Evolutionary conservation across 2,329 filamentous ascomycete genomes (phyloP).

Genomic region (Epichloe scottii): DNA sequence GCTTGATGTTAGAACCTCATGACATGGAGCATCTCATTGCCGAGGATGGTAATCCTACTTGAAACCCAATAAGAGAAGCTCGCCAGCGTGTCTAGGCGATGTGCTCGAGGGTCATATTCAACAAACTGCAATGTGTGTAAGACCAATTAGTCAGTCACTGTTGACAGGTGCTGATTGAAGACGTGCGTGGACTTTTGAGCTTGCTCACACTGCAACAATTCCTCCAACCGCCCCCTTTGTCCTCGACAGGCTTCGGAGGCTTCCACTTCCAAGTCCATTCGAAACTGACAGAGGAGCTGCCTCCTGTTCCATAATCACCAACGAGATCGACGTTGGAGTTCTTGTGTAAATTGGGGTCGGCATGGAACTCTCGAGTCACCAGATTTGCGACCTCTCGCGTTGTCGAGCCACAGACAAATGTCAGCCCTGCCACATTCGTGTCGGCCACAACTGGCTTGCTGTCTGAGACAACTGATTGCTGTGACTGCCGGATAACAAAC

Average conservation of each 20-base stretch:
- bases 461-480: conserved; percentile 33
- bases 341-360: conserved; percentile 93
- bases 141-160: not conserved
- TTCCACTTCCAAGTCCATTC: conserved; percentile 98
- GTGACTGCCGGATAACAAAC: conserved; percentile 58
- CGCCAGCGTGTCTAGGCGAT: conserved; percentile 75
- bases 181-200: not conserved
- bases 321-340: conserved; percentile 91
- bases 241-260: conserved; percentile 69
- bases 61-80: conserved; percentile 94
- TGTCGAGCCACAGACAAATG: conserved; percentile 82
- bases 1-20: not conserved
- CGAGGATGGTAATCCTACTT: conserved; percentile 39
- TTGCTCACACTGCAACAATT: conserved; percentile 71
- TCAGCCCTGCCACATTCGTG: conserved; percentile 75
- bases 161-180: not conserved
- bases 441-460: conserved; percentile 41
- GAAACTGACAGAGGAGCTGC: conserved; percentile 74
- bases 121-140: conserved; percentile 54
- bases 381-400: conserved; percentile 82
- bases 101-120: conserved; percentile 89
- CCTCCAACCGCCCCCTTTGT: conserved; percentile 83
- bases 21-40: not conserved
- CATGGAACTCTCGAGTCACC: conserved; percentile 89
- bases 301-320: conserved; percentile 78